These are phyloP conservation scores for Paecilomyces sp. DNA, from an alignment of 2,329 filamentous ascomycete genomes.

Conservation along the genomic window DNA sequence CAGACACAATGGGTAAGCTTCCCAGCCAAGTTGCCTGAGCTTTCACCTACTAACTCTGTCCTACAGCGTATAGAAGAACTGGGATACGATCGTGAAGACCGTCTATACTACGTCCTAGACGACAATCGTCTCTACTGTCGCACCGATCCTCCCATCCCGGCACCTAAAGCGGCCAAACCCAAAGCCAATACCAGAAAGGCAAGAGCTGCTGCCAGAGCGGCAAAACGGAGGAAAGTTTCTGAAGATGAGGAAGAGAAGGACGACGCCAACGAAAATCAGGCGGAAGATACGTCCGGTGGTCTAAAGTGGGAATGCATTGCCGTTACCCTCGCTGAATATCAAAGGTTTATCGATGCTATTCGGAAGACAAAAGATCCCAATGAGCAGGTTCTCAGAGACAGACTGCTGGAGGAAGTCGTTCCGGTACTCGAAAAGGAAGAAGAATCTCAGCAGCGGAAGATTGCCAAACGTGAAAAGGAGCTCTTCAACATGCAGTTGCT, in stretches of 20 bases:
- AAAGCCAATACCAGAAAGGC: constrained; percentile 60
- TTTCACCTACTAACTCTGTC: constrained; percentile 8
- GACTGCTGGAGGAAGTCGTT: constrained; percentile 69
- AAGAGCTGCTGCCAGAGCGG: constrained; percentile 56
- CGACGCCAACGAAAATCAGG: constrained; percentile 29
- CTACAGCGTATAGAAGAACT: constrained; percentile 38
- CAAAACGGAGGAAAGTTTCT: constrained; percentile 60
- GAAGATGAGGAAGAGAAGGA: constrained; percentile 36
- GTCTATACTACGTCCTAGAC: constrained; percentile 83
- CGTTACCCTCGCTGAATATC: constrained; percentile 71
- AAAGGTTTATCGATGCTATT: constrained; percentile 61
- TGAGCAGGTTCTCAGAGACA: constrained; percentile 68
- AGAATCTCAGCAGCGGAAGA: constrained; percentile 62
- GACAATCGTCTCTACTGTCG: constrained; percentile 88
- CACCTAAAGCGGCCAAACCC: constrained; percentile 51
- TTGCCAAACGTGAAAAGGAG: constrained; percentile 70
- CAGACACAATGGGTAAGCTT: constrained; percentile 72
- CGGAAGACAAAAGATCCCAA: constrained; percentile 73
- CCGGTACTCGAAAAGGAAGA: constrained; percentile 76
- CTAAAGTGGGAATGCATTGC: constrained; percentile 90
- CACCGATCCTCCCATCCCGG: constrained; percentile 63
- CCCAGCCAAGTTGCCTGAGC: not conserved
- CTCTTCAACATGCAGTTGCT: constrained; percentile 75
- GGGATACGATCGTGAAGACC: constrained; percentile 83
- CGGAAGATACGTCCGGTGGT: constrained; percentile 60